phyloP scores from a whole-genome alignment of 2,329 filamentous ascomycete species.

The Alternaria novae-zelandiae region DNA sequence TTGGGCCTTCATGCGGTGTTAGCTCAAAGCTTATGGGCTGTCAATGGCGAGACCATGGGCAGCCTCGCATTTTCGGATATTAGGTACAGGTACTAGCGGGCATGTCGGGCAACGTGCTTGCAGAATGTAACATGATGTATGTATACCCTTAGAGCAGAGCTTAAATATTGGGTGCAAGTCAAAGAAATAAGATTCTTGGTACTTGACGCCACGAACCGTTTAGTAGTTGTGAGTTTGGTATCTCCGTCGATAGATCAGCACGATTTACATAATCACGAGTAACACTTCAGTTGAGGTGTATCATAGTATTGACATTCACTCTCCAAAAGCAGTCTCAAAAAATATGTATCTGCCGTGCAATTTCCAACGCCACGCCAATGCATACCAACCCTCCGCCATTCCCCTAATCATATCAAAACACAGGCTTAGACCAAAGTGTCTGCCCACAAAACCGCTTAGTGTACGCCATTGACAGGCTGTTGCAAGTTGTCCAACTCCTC shows the following conservation, averaged over 20 bases:
- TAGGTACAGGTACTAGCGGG: background rate
- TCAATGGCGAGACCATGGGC: background rate
- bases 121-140: background rate
- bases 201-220: background rate
- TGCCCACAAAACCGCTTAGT: slow-evolving; percentile 25
- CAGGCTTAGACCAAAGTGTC: background rate
- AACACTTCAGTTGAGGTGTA: background rate
- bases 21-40: background rate
- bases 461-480: slow-evolving; percentile 45
- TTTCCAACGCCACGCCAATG: slow-evolving; percentile 17
- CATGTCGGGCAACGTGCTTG: background rate
- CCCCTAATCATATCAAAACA: background rate
- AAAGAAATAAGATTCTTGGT: background rate
- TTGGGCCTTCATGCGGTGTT: background rate
- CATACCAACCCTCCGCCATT: background rate
- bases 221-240: background rate
- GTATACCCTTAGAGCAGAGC: background rate
- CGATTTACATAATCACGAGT: background rate
- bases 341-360: slow-evolving; percentile 2
- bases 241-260: background rate
- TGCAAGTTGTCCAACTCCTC: slow-evolving; percentile 75
- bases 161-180: background rate
- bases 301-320: background rate
- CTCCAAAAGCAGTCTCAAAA: background rate
- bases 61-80: background rate